A percentile compares a stretch with the other conserved stretches of the same genome.
Evolutionary conservation across 1,284 basidiomycete species (phyloP).

Genomic region (Irpex sp.): DNA sequence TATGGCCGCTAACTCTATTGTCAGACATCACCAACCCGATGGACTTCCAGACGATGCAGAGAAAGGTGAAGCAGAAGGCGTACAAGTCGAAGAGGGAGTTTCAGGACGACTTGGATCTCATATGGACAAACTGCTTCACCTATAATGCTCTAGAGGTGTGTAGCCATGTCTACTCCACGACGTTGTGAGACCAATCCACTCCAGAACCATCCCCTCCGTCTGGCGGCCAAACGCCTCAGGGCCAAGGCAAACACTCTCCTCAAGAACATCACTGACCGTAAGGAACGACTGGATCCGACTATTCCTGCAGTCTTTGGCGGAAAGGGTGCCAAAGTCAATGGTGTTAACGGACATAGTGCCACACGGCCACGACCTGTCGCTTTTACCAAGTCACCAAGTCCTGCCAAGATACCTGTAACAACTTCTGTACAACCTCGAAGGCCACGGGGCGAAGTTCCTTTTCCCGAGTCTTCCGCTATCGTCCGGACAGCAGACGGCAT

Average conservation of each 20-base stretch:
- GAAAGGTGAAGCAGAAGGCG: slow-evolving; percentile 85
- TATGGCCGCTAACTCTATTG: not conserved
- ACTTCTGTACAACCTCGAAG: slow-evolving; percentile 13
- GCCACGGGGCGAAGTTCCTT: slow-evolving; percentile 38
- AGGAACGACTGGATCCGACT: slow-evolving; percentile 67
- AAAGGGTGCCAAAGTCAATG: slow-evolving; percentile 28
- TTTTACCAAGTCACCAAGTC: slow-evolving; percentile 26
- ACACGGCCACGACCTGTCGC: slow-evolving; percentile 18
- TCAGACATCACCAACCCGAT: slow-evolving; percentile 87
- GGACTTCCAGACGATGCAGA: slow-evolving; percentile 91
- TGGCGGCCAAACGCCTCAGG: slow-evolving; percentile 72
- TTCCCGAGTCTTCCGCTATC: slow-evolving; percentile 69
- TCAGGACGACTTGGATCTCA: slow-evolving; percentile 89
- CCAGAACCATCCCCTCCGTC: slow-evolving; percentile 76
- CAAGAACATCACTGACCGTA: slow-evolving; percentile 84
- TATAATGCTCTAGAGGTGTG: slow-evolving; percentile 88
- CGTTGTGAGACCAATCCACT: not conserved
- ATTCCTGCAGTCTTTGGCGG: slow-evolving; percentile 50
- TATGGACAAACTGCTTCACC: slow-evolving; percentile 93
- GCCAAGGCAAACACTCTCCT: slow-evolving; percentile 82
- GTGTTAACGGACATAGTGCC: slow-evolving; percentile 29
- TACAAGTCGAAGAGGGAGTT: slow-evolving; percentile 97
- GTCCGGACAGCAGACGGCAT: slow-evolving; percentile 78
- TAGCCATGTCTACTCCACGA: not conserved
- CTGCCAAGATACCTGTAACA: slow-evolving; percentile 18